phyloP scores from a whole-genome alignment of 2,329 filamentous ascomycete species.

The Fusarium buharicum region DNA sequence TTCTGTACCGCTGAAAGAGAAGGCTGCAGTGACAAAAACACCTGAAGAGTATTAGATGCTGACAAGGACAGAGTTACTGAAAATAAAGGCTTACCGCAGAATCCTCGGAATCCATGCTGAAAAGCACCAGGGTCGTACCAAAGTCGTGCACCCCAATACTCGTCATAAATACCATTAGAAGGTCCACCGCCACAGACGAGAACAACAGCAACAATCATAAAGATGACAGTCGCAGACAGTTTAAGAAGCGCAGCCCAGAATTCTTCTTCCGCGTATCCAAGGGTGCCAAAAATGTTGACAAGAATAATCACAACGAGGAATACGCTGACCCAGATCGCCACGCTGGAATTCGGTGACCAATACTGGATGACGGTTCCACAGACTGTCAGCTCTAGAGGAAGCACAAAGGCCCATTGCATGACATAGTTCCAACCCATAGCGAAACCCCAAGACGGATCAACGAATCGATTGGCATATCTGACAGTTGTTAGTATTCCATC shows the following conservation, averaged over 20 bases:
- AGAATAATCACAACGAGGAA: conserved; percentile 63
- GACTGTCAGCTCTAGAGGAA: conserved; percentile 61
- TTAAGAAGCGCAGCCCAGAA: conserved; percentile 69
- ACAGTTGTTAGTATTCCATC: not conserved
- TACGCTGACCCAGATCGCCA: conserved; percentile 64
- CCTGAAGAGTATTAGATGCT: conserved; percentile 14
- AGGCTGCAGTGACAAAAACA: conserved; percentile 72
- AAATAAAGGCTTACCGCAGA: conserved; percentile 64
- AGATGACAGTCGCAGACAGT: conserved; percentile 66
- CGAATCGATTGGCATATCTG: conserved; percentile 63
- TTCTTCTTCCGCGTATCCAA: conserved; percentile 68
- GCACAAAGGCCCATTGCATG: conserved; percentile 57
- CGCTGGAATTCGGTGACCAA: conserved; percentile 58
- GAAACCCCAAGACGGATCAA: conserved; percentile 62
- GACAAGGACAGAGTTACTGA: fast-evolving
- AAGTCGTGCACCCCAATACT: conserved; percentile 62
- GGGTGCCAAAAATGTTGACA: conserved; percentile 67
- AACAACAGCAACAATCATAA: conserved; percentile 71
- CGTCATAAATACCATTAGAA: conserved; percentile 54
- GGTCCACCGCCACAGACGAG: conserved; percentile 70
- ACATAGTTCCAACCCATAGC: conserved; percentile 63
- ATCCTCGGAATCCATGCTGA: conserved; percentile 77
- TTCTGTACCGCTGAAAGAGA: conserved; percentile 78
- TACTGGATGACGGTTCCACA: conserved; percentile 61
- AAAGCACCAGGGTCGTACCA: conserved; percentile 68